Conservation (phyloP, 2,329 filamentous ascomycete species). For the Fusarium verticillioides region DNA sequence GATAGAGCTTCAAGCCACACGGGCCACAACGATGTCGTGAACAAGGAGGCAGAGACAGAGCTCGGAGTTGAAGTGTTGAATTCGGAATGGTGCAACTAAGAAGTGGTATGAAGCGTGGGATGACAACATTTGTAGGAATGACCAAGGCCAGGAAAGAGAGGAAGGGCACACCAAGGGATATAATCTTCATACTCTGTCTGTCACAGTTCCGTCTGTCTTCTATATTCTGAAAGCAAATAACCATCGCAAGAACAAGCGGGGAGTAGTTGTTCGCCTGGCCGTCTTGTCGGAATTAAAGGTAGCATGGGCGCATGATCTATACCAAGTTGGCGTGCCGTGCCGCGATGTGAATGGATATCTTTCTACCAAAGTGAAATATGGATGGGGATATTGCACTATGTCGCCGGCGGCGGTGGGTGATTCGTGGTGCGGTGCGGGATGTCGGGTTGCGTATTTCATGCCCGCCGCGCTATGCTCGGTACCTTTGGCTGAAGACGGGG, state of each 20-base stretch:
- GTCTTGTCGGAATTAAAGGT: slow-evolving; percentile 29
- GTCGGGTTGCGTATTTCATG: slow-evolving; percentile 27
- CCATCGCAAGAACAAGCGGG: slow-evolving; percentile 11
- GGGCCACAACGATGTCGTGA: slow-evolving; percentile 22
- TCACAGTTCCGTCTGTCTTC: slow-evolving; percentile 21
- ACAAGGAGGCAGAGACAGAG: slow-evolving; percentile 27
- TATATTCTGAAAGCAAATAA: slow-evolving; percentile 11
- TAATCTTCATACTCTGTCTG: slow-evolving; percentile 9
- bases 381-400: slow-evolving; percentile 20
- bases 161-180: neutral
- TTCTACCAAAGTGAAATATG: slow-evolving; percentile 18
- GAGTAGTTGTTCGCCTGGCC: slow-evolving; percentile 26
- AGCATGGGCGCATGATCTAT: slow-evolving; percentile 23
- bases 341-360: slow-evolving; percentile 12
- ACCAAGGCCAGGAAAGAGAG: slow-evolving; percentile 1
- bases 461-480: slow-evolving; percentile 29
- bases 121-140: neutral
- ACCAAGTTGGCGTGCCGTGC: slow-evolving; percentile 20
- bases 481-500: slow-evolving; percentile 21
- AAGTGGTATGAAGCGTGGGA: slow-evolving; percentile 9
- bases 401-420: slow-evolving; percentile 18
- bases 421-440: slow-evolving; percentile 15
- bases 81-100: slow-evolving; percentile 19
- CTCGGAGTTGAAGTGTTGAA: slow-evolving; percentile 21
- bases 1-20: slow-evolving; percentile 39